Base-by-base conservation (phyloP, 352 stramenopile genomes). In the Halophytophthora batemanensis region DNA sequence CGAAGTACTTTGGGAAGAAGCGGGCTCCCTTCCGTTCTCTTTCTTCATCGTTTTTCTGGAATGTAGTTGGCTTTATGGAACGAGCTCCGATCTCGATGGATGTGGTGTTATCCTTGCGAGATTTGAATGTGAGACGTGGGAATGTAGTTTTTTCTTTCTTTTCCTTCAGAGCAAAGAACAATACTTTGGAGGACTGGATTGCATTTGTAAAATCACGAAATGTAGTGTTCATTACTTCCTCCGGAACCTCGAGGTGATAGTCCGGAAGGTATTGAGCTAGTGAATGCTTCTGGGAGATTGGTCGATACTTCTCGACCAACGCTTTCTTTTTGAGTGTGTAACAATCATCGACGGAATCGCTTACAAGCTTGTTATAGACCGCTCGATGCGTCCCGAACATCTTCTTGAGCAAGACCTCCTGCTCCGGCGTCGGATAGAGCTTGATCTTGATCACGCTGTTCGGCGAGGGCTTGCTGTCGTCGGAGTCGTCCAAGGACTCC, bases 311-410 rank as follows among this genome's bases (percentile, higher is more conserved):
- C 1, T 19, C 5, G 0, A 11, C 23, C 0, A 59, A 11, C 2
- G 50, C 22, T 8, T 2, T 19, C 6, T 54, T 19, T 17, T 33
- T 15, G 18, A 43, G 22, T 35, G 44, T 43, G 18, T 12, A 12
- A 22, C 41, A 47, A 28, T 67, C 36, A 13, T 53, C 31, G 13
- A 25, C 25, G 0, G 53, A 63, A 4, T 2, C 13, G 13, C 23
- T 38, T 6, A 62, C 48, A 6, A 59, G 5, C 37, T 62, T 56
- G 38, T 63, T 67, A 39, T 62, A 67, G 11, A 67, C 39, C 2
- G 52, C 53, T 37, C 53, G 35, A 23, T 67, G 42, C 13, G 47
- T 48, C 1, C 35, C 47, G n/a, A 62, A 59, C 47, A 62, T 56
- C 13, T 62, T 23, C 1, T 45, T 36, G n/a, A 49, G n/a, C 19